Percentiles rank a stretch among this genome's conserved stretches.
These are phyloP conservation scores for Lignosus rhinocerotis DNA, from an alignment of 1,284 basidiomycete species.

Conservation along the genomic window DNA sequence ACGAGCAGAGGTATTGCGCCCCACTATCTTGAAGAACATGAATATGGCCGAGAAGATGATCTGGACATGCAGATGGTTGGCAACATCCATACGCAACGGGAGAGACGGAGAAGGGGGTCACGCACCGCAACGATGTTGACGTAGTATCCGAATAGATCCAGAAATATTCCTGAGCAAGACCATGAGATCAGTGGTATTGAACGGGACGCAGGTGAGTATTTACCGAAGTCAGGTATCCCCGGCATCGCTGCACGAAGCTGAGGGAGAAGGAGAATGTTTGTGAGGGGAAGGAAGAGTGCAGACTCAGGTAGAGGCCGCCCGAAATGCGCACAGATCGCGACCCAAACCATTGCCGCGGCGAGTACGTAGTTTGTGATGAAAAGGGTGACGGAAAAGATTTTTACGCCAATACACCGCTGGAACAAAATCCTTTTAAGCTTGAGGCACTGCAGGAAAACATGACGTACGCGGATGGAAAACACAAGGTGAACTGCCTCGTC, in stretches of 20 bases:
- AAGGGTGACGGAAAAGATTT: conserved; percentile 8
- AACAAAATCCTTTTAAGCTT: too few species aligned
- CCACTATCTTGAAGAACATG: conserved; percentile 13
- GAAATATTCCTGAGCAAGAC: conserved; percentile 6
- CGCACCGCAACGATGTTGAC: conserved; percentile 9
- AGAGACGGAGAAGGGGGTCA: neutral
- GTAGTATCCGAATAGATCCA: conserved; percentile 13
- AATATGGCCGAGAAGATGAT: conserved; percentile 10
- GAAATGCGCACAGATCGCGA: conserved; percentile 8
- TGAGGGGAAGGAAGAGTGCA: conserved; percentile 7
- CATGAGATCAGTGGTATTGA: neutral
- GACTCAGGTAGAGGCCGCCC: conserved; percentile 8
- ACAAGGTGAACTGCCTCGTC: neutral
- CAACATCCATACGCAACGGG: too few species aligned
- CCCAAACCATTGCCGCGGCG: conserved; percentile 11
- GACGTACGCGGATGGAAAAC: conserved; percentile 3
- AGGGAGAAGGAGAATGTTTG: conserved; percentile 12
- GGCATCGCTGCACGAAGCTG: conserved; percentile 10
- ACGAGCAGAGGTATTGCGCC: neutral
- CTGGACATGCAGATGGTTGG: neutral
- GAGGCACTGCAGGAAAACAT: too few species aligned
- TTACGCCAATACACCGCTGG: conserved; percentile 6
- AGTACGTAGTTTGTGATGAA: conserved; percentile 13
- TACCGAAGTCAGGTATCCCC: conserved; percentile 10
- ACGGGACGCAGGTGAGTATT: neutral